Base-by-base conservation (phyloP, 345 rosid species). In the Eucalyptus dawsonii region DNA sequence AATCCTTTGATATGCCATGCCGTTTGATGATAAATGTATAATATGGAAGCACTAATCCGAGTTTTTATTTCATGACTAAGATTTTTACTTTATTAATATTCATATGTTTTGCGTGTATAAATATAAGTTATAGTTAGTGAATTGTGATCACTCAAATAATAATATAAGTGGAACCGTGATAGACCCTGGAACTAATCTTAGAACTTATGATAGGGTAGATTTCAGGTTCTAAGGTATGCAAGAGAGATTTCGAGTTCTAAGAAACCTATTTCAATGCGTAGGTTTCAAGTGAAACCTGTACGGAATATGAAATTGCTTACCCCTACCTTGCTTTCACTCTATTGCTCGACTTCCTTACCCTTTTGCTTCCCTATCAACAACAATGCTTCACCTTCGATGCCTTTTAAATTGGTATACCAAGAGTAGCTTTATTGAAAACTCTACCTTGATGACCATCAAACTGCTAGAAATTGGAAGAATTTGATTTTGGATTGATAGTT, bases 211-310 rank as follows among this genome's bases (percentile, higher is more conserved):
- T 0, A 19, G 0, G 24, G 25, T 53, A 53, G 58, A 53, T 53
- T 53, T 53, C 0, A 19, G 5, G 10, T 53, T 53, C 5, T 8
- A 19, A 2, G 25, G 11, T 8, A 53, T 53, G 25, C 1, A 53
- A 0, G 0, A 53, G 1, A 53, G 58, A 53, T 53, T 53, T 53
- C 5, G 24, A 53, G 24, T 53, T 19, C 2, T 53, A 0, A 53
- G 11, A 0, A 53, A 19, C 2, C 0, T 53, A 0, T 4, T 53
- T 53, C 58, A 53, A 53, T 1, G 0, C 0, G 24, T 53, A 53
- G 10, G 56, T 53, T 53, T 53, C 0, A 17, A 0, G 9, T 53
- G 10, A 0, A 19, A 53, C 10, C 0, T 19, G 56, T 53, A 53
- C 0, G 1, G 10, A 53, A 53, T 53, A 0, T 53, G 5, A 53